Percentiles rank a stretch among this genome's conserved stretches.
Evolutionary conservation across 768 basidiomycete genomes (phyloP).

Genomic region (Leccinum uliginosum): DNA sequence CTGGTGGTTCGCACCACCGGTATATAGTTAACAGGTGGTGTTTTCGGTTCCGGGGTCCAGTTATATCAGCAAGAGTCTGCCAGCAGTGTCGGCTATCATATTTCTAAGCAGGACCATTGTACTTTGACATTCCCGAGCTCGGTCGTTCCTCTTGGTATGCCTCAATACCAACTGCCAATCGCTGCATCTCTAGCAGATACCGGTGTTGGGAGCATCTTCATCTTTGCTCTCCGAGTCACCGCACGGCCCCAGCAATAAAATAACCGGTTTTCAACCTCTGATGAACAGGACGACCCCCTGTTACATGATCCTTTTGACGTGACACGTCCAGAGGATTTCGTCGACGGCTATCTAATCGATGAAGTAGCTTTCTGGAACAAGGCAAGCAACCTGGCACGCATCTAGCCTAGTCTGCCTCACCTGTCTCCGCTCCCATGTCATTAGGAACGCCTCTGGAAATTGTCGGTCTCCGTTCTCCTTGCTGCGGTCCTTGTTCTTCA

Average conservation of each 20-base stretch:
- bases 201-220: slow-evolving; percentile 41
- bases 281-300: slow-evolving; percentile 21
- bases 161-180: slow-evolving; percentile 53
- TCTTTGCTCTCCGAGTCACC: slow-evolving; percentile 40
- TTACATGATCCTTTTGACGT: slow-evolving; percentile 63
- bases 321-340: slow-evolving; percentile 62
- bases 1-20: not conserved
- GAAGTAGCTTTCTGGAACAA: slow-evolving; percentile 55
- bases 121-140: not conserved
- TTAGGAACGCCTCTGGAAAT: slow-evolving; percentile 62
- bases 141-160: slow-evolving; percentile 38
- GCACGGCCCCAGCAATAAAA: slow-evolving; percentile 40
- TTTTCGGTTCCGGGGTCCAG: slow-evolving; percentile 11
- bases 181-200: slow-evolving; percentile 43
- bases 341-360: slow-evolving; percentile 64
- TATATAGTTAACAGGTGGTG: not conserved
- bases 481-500: slow-evolving; percentile 46
- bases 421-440: not conserved
- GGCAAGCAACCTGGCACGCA: slow-evolving; percentile 31
- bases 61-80: not conserved
- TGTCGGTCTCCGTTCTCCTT: slow-evolving; percentile 44
- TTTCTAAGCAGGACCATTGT: too few relatives aligned
- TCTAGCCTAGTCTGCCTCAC: not conserved
- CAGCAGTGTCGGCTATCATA: not conserved
- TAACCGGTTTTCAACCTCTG: slow-evolving; percentile 42